Evolutionary conservation across 1,284 basidiomycete genomes (phyloP).

Genomic region (Cutaneotrichosporon sp.): DNA sequence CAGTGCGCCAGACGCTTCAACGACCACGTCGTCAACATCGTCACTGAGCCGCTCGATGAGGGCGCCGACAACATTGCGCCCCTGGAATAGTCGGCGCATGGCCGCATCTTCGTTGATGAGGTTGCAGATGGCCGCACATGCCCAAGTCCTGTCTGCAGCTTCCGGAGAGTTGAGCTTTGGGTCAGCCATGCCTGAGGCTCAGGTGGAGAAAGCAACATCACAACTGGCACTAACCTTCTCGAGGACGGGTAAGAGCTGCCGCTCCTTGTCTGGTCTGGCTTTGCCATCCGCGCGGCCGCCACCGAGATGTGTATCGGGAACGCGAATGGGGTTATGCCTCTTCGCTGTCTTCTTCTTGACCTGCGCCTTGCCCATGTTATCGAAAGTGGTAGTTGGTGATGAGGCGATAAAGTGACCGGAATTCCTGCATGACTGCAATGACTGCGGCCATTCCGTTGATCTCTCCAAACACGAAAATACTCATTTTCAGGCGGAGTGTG

Average conservation of each 20-base stretch:
- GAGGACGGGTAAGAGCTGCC: conserved; percentile 75
- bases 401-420: too few species aligned
- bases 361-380: conserved; percentile 78
- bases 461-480: too few species aligned
- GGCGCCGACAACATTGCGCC: conserved; percentile 80
- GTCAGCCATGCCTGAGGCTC: not conserved
- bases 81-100: conserved; percentile 77
- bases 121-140: conserved; percentile 84
- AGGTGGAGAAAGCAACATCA: not conserved
- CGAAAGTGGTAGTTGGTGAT: not conserved
- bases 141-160: conserved; percentile 77
- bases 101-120: conserved; percentile 83
- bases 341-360: conserved; percentile 63
- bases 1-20: conserved; percentile 77
- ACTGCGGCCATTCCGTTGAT: too few species aligned
- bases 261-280: conserved; percentile 57
- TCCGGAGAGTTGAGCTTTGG: conserved; percentile 55
- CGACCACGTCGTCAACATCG: conserved; percentile 74
- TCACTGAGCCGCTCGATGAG: conserved; percentile 79
- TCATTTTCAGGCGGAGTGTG: too few species aligned
- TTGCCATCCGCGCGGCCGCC: conserved; percentile 54
- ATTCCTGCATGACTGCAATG: too few species aligned
- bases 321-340: conserved; percentile 82
- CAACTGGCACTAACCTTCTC: conserved; percentile 61
- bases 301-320: conserved; percentile 81